Conservation (phyloP, 2,329 filamentous ascomycete species). For the Seiridium unicorne region DNA sequence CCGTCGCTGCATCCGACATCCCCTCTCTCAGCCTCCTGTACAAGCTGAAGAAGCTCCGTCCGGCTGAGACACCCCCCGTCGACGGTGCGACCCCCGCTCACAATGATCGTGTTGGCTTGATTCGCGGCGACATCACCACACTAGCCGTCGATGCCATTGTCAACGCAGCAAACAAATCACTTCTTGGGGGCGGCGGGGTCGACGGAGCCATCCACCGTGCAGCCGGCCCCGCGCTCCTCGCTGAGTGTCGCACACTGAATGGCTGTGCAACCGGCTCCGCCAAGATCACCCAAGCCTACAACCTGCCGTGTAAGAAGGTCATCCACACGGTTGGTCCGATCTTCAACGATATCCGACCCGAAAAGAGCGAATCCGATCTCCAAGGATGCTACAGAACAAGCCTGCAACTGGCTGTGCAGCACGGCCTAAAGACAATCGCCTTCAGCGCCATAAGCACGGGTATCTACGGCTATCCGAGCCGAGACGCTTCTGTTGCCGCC, state of each 20-base stretch:
- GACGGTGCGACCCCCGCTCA: slow-evolving; percentile 33
- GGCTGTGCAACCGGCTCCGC: slow-evolving; percentile 77
- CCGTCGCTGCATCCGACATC: slow-evolving; percentile 51
- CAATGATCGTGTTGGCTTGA: slow-evolving; percentile 70
- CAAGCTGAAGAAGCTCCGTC: slow-evolving; percentile 47
- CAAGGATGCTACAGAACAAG: slow-evolving; percentile 67
- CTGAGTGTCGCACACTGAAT: slow-evolving; percentile 68
- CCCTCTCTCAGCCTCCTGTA: slow-evolving; percentile 67
- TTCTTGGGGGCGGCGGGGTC: slow-evolving; percentile 88
- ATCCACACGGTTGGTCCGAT: slow-evolving; percentile 91
- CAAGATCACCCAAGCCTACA: slow-evolving; percentile 78
- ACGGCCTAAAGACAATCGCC: slow-evolving; percentile 69
- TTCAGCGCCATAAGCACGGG: slow-evolving; percentile 88
- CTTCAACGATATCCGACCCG: slow-evolving; percentile 48
- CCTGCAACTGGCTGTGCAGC: slow-evolving; percentile 68
- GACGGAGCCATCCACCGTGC: slow-evolving; percentile 84
- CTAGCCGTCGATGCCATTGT: slow-evolving; percentile 81
- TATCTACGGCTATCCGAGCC: slow-evolving; percentile 81
- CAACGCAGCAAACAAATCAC: slow-evolving; percentile 80
- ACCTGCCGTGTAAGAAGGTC: slow-evolving; percentile 72
- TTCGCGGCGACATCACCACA: slow-evolving; percentile 78
- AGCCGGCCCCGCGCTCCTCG: slow-evolving; percentile 66
- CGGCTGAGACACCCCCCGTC: slow-evolving; percentile 17
- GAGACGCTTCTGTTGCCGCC: slow-evolving; percentile 70
- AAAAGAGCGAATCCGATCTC: slow-evolving; percentile 47